Evolutionary conservation across 2,329 filamentous ascomycete genomes (phyloP), one percentile per base, ranked within the genome.

Genomic region (Fusarium mundagurra): DNA sequence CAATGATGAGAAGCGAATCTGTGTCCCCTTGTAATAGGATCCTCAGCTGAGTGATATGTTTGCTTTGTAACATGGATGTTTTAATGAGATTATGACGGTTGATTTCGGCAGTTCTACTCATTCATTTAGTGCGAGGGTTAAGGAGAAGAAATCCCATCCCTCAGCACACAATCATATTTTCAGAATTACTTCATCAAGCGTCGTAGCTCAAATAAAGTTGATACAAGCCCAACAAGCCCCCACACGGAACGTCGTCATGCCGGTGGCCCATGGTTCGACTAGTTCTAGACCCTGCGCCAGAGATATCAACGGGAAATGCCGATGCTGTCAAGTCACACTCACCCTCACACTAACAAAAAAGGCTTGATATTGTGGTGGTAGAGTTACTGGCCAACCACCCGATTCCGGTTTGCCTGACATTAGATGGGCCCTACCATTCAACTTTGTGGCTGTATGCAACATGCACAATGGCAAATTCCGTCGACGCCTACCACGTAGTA

Each of bases 291-390:
- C 36, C 34, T 48, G 20, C 53, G 51, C 44, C 59, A 57, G 16
- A 60, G 39, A 58, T 67, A 55, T 59, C 43, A 43, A 62, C 71
- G 71, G 71, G 29, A 65, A 50, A 69, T 72, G 36, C 71, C 71
- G 71, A 61, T 29, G 43, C 51, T 65, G 45, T 61, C 55, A 64
- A 63, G 39, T 50, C 43, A 43, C 45, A 61, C 71, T 64, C 55
- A 45, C 16, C 24, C 33, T 60, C 57, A 51, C 57, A 60, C 57
- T 60, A 60, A 60, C 31, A n/a, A 65, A 44, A 43, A 29, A 47
- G 69, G 58, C 58, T 67, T 63, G 44, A 41, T 58, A 50, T 45
- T 63, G 59, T 71, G 67, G 71, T 71, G 71, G 55, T 74, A 69
- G 51, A 72, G 63, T 72, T 72, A 31, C 54, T 61, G 38, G 48